phyloP scores from a whole-genome alignment of 257 asterid species.

The Forsythia viridissima region DNA sequence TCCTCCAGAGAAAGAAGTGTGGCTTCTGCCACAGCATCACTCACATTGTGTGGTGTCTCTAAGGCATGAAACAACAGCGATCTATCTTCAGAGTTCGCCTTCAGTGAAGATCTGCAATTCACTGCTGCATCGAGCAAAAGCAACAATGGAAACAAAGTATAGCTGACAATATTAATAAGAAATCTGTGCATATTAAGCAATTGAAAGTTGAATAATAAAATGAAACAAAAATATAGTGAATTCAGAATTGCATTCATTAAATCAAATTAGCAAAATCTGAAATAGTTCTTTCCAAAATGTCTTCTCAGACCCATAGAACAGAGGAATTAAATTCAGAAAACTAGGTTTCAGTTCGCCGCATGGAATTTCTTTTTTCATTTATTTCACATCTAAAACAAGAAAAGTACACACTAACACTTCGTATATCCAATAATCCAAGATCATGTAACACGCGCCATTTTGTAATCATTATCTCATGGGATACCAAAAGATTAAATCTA shows the following conservation, averaged over 20 bases:
- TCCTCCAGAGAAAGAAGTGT: constrained; percentile 76
- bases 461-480: background rate
- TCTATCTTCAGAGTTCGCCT: constrained; percentile 36
- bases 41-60: constrained; percentile 41
- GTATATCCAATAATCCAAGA: background rate
- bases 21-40: constrained; percentile 78
- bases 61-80: constrained; percentile 27
- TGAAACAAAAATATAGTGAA: background rate
- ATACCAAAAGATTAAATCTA: background rate
- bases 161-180: constrained; percentile 49
- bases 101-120: constrained; percentile 58
- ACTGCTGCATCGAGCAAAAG: constrained; percentile 84
- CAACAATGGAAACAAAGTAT: constrained; percentile 80
- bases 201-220: background rate
- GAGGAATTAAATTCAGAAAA: background rate
- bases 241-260: background rate
- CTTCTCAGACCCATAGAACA: background rate
- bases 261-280: background rate
- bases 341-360: background rate
- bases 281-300: background rate
- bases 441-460: background rate
- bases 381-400: constrained; percentile 1
- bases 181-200: constrained; percentile 25
- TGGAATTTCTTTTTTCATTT: background rate
- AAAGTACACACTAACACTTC: background rate